These are phyloP conservation scores for Candida ortonii DNA, from an alignment of 805 yeast genomes.

Conservation along the genomic window DNA sequence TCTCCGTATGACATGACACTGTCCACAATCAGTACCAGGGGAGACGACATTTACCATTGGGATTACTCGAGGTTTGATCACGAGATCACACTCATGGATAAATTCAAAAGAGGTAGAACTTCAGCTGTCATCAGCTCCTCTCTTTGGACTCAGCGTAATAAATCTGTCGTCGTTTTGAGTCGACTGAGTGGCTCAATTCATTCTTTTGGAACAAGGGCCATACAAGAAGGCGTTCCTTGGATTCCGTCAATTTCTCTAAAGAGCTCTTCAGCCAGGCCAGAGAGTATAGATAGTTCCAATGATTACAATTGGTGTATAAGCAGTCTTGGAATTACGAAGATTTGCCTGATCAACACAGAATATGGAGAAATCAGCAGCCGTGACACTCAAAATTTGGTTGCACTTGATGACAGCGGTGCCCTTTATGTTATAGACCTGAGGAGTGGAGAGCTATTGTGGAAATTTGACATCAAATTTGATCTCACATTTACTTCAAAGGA, in stretches of 20 bases:
- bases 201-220: slow-evolving; percentile 47
- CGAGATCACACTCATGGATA: slow-evolving; percentile 54
- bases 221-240: slow-evolving; percentile 1
- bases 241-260: neutral
- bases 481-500: no score
- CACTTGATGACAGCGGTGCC: slow-evolving; percentile 25
- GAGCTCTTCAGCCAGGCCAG: neutral
- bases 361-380: neutral
- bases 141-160: slow-evolving; percentile 49
- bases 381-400: slow-evolving; percentile 23
- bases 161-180: slow-evolving; percentile 49
- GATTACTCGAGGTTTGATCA: slow-evolving; percentile 51
- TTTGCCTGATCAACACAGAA: slow-evolving; percentile 7
- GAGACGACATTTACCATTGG: slow-evolving; percentile 65
- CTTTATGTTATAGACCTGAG: slow-evolving; percentile 17
- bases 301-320: slow-evolving; percentile 59
- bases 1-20: slow-evolving; percentile 61
- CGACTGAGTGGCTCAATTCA: slow-evolving; percentile 57
- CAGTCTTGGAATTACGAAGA: slow-evolving; percentile 23
- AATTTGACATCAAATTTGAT: no score
- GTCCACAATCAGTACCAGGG: slow-evolving; percentile 52
- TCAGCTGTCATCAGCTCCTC: slow-evolving; percentile 50
- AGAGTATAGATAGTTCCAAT: slow-evolving; percentile 22
- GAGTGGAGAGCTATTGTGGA: slow-evolving; percentile 22
- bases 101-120: slow-evolving; percentile 61